Percentiles rank a stretch among this genome's conserved stretches.
These are phyloP conservation scores for Amyloporia xantha DNA, from an alignment of 768 basidiomycete species.

Conservation along the genomic window DNA sequence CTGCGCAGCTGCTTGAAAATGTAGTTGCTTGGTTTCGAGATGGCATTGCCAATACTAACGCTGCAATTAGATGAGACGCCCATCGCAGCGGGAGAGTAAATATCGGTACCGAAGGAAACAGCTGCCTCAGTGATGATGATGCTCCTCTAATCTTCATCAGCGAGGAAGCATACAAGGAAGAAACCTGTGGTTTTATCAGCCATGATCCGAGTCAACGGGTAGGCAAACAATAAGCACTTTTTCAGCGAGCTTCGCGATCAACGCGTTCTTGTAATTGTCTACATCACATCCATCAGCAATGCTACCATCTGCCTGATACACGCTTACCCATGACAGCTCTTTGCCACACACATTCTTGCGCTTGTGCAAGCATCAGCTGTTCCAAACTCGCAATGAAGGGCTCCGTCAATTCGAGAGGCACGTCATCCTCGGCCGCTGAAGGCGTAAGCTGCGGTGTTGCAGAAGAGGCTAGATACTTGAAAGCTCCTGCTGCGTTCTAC, in stretches of 20 bases:
- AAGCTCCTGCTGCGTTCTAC: constrained; percentile 65
- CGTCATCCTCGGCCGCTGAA: constrained; percentile 43
- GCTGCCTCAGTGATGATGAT: constrained; percentile 33
- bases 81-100: neutral
- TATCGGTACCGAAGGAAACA: constrained; percentile 48
- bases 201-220: neutral
- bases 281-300: constrained; percentile 1
- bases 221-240: constrained; percentile 35
- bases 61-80: too few species aligned
- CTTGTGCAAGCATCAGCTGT: constrained; percentile 83
- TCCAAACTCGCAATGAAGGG: constrained; percentile 59
- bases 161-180: constrained; percentile 58
- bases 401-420: constrained; percentile 59
- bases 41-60: constrained; percentile 81
- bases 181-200: constrained; percentile 33
- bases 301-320: neutral
- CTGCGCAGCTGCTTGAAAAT: constrained; percentile 87
- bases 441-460: constrained; percentile 45
- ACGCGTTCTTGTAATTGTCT: constrained; percentile 73
- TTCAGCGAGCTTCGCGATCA: constrained; percentile 78
- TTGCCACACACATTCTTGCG: constrained; percentile 97
- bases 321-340: constrained; percentile 71
- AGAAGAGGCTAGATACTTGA: constrained; percentile 52
- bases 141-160: constrained; percentile 38
- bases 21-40: constrained; percentile 72